Base-by-base conservation (phyloP, 345 rosid species). In the Litchi chinensis region DNA sequence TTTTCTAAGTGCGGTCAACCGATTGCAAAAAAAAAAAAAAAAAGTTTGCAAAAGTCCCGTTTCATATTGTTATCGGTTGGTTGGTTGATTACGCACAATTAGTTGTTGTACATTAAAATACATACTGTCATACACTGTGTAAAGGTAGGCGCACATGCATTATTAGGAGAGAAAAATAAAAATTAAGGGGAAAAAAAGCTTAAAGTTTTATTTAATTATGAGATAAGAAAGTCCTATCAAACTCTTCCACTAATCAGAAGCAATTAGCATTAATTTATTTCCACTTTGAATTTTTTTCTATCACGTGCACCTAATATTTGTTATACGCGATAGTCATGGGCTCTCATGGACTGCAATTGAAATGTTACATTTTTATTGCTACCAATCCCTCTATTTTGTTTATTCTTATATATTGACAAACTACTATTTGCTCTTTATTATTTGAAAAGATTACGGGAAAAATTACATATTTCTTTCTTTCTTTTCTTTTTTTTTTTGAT, bases 251-350 rank as follows among this genome's bases (percentile, higher is more conserved):
- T 26, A 26, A 32, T 46, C 21, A 73, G 40, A 37, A 32, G 40
- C 26, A 70, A 68, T 76, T 70, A 63, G 66, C 70, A 79, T 76
- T 71, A 26, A 21, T 44, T 69, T 64, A 50, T 64, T 64, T 24
- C 4, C 64, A 52, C 24, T 10, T 64, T 10, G 40, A 0, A 0
- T 32, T 3, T 69, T 77, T 81, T 77, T 77, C 59, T 54, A 60
- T 81, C 83, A 77, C 71, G 83, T 73, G 80, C 70, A 24, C 22
- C 65, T 26, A 62, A 44, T 46, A n/a, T n/a, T 21, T 50, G n/a
- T 48, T 24, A 73, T 22, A 6, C 67, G 21, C 75, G 8, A 52
- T 59, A n/a, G 26, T 59, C 64, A 59, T 59, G 64, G 64, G 64
- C 64, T 59, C 10, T 8, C 18, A 50, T n/a, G 64, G 12, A 11